These are phyloP conservation scores for Fusarium sp. DNA, from an alignment of 2,329 filamentous ascomycete genomes.

Conservation along the genomic window DNA sequence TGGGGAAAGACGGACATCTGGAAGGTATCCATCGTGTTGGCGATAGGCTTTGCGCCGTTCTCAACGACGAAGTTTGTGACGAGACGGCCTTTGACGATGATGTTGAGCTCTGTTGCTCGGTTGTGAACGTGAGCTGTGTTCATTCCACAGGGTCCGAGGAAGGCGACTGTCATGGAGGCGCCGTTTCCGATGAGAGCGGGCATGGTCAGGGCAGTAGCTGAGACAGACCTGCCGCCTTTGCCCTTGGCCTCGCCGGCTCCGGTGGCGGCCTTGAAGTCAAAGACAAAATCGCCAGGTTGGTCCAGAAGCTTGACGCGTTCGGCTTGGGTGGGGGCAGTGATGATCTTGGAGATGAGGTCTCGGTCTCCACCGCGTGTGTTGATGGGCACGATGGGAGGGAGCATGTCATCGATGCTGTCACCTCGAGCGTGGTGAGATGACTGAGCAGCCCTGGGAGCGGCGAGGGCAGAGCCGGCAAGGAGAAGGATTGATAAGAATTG, in stretches of 20 bases:
- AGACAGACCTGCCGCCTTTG: conserved; percentile 1
- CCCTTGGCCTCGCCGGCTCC: neutral
- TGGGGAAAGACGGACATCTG: conserved; percentile 60
- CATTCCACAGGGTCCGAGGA: conserved; percentile 12
- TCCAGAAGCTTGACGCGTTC: conserved; percentile 44
- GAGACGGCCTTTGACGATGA: conserved; percentile 12
- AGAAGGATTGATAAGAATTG: neutral
- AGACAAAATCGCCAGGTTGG: conserved; percentile 5
- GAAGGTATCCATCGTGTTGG: conserved; percentile 49
- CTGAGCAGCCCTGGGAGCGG: neutral
- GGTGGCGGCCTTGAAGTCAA: conserved; percentile 1
- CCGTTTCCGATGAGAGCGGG: conserved; percentile 17
- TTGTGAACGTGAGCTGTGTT: conserved; percentile 16
- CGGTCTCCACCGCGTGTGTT: conserved; percentile 27
- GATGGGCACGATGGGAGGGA: conserved; percentile 15
- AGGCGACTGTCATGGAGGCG: conserved; percentile 10
- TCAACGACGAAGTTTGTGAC: conserved; percentile 6
- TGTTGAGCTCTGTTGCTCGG: conserved; percentile 7
- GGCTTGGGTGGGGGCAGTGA: conserved; percentile 42
- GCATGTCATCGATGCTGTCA: conserved; percentile 11
- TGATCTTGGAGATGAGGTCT: conserved; percentile 42
- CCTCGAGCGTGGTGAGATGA: neutral
- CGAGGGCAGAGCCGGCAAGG: conserved; percentile 2
- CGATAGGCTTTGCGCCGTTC: conserved; percentile 41
- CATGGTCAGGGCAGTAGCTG: conserved; percentile 12